A percentile compares a stretch with the other conserved stretches of the same genome.
These are phyloP conservation scores for Dichotomocladium elegans DNA, from an alignment of 371 early-diverging fungal species.

Conservation along the genomic window DNA sequence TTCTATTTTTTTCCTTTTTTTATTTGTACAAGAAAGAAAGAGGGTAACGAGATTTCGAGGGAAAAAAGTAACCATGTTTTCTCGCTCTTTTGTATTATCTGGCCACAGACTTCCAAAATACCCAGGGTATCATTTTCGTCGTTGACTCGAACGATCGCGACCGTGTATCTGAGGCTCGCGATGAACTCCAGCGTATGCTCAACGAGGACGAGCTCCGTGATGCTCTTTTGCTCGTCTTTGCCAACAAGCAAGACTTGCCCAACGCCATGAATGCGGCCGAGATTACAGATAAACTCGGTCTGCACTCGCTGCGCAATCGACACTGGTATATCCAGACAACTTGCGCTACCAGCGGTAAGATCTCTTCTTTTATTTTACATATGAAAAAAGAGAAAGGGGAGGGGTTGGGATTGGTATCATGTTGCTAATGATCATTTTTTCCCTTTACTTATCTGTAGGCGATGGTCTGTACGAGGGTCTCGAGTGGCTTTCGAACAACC, in stretches of 20 bases:
- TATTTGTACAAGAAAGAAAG: background rate
- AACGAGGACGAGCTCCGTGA: conserved; percentile 93
- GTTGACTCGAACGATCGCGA: conserved; percentile 94
- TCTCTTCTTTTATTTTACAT: background rate
- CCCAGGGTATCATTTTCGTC: conserved; percentile 96
- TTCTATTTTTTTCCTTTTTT: no score
- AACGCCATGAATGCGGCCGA: conserved; percentile 94
- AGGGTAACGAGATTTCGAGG: no score
- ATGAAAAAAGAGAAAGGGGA: background rate
- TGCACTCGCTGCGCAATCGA: conserved; percentile 83
- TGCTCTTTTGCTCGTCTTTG: conserved; percentile 88
- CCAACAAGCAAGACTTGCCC: conserved; percentile 96
- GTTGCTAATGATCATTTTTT: background rate
- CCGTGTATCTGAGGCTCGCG: conserved; percentile 81
- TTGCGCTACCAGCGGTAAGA: conserved; percentile 86
- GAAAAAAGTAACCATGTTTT: no score
- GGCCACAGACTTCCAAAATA: conserved; percentile 86
- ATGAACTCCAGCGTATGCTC: conserved; percentile 87
- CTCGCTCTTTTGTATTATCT: conserved; percentile 47
- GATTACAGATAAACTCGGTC: conserved; percentile 87
- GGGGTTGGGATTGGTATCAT: background rate
- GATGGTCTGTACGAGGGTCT: conserved; percentile 96
- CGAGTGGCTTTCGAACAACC: conserved; percentile 65
- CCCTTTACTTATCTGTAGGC: conserved; percentile 18
- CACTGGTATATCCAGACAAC: conserved; percentile 92